These are phyloP conservation scores for Daldinia decipiens DNA, from an alignment of 495 filamentous ascomycete genomes.

Conservation along the genomic window DNA sequence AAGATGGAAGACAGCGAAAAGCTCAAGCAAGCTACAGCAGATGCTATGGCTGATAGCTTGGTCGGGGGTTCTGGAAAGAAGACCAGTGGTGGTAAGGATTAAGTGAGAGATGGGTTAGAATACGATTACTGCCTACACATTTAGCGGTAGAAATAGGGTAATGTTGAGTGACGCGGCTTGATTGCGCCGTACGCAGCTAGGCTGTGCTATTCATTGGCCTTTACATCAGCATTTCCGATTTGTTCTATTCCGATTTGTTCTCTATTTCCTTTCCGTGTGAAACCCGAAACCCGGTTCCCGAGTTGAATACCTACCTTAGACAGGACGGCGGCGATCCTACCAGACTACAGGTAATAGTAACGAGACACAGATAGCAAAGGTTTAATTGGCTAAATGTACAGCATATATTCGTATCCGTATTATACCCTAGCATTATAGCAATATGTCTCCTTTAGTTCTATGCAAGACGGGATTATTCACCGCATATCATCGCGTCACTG, in stretches of 20 bases:
- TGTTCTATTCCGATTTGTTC: not conserved
- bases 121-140: not conserved
- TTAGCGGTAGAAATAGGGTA: slow-evolving; percentile 7
- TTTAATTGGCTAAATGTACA: not conserved
- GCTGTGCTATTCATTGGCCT: not conserved
- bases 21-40: slow-evolving; percentile 75
- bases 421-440: not conserved
- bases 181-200: not conserved
- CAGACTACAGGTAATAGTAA: not conserved
- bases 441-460: not conserved
- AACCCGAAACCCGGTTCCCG: not conserved
- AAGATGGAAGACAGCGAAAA: slow-evolving; percentile 73
- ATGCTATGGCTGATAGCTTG: slow-evolving; percentile 67
- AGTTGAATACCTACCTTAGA: not conserved
- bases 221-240: not conserved
- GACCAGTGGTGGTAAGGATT: slow-evolving; percentile 28
- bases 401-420: not conserved
- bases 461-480: not conserved
- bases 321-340: not conserved
- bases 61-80: slow-evolving; percentile 50
- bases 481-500: too few species aligned
- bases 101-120: slow-evolving; percentile 16
- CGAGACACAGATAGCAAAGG: not conserved
- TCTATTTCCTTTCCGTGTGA: not conserved
- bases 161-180: slow-evolving; percentile 1